Conservation (phyloP, 176 grass and related monocot species). For the Melocanna baccifera region DNA sequence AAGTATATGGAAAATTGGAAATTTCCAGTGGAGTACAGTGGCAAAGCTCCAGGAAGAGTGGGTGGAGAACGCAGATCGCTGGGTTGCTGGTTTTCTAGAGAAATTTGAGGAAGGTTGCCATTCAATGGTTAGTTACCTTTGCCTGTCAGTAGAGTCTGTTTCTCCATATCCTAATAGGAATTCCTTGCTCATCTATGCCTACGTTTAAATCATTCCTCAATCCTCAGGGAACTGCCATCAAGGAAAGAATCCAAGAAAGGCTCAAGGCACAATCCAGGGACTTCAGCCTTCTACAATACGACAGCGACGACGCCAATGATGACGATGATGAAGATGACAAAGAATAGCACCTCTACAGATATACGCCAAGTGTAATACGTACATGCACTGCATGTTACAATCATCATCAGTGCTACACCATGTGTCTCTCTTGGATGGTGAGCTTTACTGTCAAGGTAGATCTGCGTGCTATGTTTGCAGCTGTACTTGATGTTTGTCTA, state of each 20-base stretch:
- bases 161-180: background rate
- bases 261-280: slow-evolving; percentile 72
- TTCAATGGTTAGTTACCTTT: slow-evolving; percentile 62
- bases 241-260: slow-evolving; percentile 77
- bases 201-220: background rate
- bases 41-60: slow-evolving; percentile 91
- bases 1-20: background rate
- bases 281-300: slow-evolving; percentile 74
- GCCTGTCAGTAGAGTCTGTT: background rate
- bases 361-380: background rate
- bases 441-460: slow-evolving; percentile 23
- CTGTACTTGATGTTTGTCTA: slow-evolving; percentile 1
- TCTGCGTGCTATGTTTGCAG: slow-evolving; percentile 19
- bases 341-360: slow-evolving; percentile 28
- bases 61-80: slow-evolving; percentile 97
- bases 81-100: slow-evolving; percentile 95
- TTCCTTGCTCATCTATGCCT: slow-evolving; percentile 10
- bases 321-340: slow-evolving; percentile 27
- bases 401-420: background rate
- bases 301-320: slow-evolving; percentile 35
- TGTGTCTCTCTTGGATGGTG: slow-evolving; percentile 4
- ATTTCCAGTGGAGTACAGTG: slow-evolving; percentile 62
- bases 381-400: slow-evolving; percentile 1
- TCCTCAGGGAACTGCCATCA: slow-evolving; percentile 80
- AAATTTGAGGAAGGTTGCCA: slow-evolving; percentile 97